Conservation (phyloP, 1,284 basidiomycete species). For the Sporisorium exsertum region DNA sequence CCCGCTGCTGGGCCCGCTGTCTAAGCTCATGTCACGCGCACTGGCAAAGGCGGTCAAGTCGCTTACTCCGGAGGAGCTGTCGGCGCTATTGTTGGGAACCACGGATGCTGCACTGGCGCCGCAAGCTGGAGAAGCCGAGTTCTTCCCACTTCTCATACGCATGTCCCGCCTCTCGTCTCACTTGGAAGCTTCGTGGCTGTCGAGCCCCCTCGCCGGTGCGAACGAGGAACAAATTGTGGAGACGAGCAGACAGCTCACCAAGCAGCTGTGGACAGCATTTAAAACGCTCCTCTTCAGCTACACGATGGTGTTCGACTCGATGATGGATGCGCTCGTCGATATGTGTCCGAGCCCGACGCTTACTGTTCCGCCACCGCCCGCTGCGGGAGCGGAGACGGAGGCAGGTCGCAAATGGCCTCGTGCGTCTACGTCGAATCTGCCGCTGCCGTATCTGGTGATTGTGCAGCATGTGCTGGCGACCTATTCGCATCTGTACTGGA, state of each 20-base stretch:
- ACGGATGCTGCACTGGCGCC: slow-evolving; percentile 19
- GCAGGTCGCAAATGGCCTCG: slow-evolving; percentile 37
- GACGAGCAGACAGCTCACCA: slow-evolving; percentile 31
- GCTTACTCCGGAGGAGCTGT: slow-evolving; percentile 38
- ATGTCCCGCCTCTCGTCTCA: slow-evolving; percentile 46
- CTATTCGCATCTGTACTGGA: slow-evolving; percentile 61
- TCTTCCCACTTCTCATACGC: slow-evolving; percentile 40
- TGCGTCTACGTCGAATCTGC: slow-evolving; percentile 58
- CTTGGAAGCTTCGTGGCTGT: slow-evolving; percentile 40
- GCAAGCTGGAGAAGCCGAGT: slow-evolving; percentile 16
- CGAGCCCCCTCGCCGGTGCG: slow-evolving; percentile 38
- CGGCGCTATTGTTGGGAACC: slow-evolving; percentile 38
- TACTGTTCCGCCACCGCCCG: slow-evolving; percentile 41
- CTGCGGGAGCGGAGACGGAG: slow-evolving; percentile 8
- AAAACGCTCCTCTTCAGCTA: slow-evolving; percentile 64
- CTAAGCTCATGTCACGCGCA: slow-evolving; percentile 56
- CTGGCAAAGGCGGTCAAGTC: slow-evolving; percentile 43
- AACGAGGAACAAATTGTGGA: slow-evolving; percentile 42
- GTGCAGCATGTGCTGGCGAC: slow-evolving; percentile 52
- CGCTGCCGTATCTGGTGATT: slow-evolving; percentile 51
- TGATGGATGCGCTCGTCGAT: slow-evolving; percentile 63
- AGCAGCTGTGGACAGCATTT: slow-evolving; percentile 60
- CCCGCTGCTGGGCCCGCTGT: slow-evolving; percentile 57
- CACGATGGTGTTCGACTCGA: slow-evolving; percentile 66
- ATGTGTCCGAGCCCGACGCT: slow-evolving; percentile 63